Evolutionary conservation across 2,329 filamentous ascomycete species (phyloP), one percentile per base, ranked within the genome.

Genomic region (Dothideomycetidae sp.): DNA sequence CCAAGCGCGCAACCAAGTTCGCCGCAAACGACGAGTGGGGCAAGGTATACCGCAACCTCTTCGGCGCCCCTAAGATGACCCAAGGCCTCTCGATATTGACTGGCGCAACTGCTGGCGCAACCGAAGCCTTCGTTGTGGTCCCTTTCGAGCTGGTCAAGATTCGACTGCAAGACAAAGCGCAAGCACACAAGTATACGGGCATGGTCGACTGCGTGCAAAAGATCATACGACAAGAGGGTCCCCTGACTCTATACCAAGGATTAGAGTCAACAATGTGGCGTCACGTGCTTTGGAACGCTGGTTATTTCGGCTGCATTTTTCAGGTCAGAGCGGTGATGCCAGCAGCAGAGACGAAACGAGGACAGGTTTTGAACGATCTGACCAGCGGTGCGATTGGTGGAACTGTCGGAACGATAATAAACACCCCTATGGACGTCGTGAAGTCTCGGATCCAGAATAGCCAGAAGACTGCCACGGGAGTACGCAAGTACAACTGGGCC

Each of bases 111-210:
- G 90, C 90, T 42, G 90, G 90, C 58, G 90, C 88, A 23, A 96
- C 88, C 41, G 90, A 98, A 64, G 71, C 88, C 36, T 90, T 98
- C 57, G 86, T 96, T 48, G 90, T 98, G 43, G 90, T 98, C 19
- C 90, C 90, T 35, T 98, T 98, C 60, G 90, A 94, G 68, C 75
- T 94, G 42, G 80, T 98, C 70, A 98, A 98, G 74, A 98, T 98
- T 57, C 79, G 90, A 48, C 72, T 98, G 32, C 90, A 98, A 61
- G 90, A 98, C 67, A 85, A 82, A 64, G 84, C 88, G 11, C 90
- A 85, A 35, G 84, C 88, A 29, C 75, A 81, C 56, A 93, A 82
- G 60, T 90, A 90, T 67, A 80, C 66, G 46, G 81, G 83, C 59
- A 80, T 83, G 70, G 50, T 86, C 23, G 83, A 92, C 61, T 80